These are phyloP conservation scores for Auriscalpium microsporum DNA, from an alignment of 768 basidiomycete species.

Conservation along the genomic window DNA sequence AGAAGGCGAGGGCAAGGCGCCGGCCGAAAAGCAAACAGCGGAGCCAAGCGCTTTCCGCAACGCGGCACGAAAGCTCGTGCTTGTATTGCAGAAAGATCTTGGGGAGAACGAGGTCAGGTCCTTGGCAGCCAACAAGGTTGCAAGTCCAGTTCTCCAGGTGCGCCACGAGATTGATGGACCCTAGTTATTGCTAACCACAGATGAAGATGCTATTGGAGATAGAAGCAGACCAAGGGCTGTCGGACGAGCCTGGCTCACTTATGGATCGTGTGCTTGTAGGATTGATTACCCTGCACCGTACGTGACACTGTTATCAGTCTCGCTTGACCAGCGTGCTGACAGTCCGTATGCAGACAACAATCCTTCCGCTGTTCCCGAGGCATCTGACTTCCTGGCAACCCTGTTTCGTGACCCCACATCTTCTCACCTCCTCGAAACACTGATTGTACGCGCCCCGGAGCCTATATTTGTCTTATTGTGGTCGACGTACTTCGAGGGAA, in stretches of 20 bases:
- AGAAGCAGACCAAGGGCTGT: conserved; percentile 59
- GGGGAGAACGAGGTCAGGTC: conserved; percentile 69
- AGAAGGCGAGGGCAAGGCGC: conserved; percentile 22
- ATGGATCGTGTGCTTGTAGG: conserved; percentile 79
- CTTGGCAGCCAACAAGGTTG: conserved; percentile 66
- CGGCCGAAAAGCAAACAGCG: conserved; percentile 9
- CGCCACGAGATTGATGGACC: conserved; percentile 2
- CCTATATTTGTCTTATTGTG: conserved; percentile 61
- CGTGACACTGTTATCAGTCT: conserved; percentile 19
- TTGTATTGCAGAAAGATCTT: conserved; percentile 41
- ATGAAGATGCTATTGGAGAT: conserved; percentile 74
- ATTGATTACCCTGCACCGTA: conserved; percentile 57
- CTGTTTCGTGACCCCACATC: conserved; percentile 81
- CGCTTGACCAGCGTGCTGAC: not conserved
- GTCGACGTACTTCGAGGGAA: conserved; percentile 70
- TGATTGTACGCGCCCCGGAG: conserved; percentile 55
- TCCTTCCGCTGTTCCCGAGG: conserved; percentile 30
- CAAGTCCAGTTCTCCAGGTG: conserved; percentile 71
- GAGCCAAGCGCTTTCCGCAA: conserved; percentile 38
- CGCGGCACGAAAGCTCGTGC: conserved; percentile 38
- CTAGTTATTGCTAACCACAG: not conserved
- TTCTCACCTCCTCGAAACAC: conserved; percentile 82
- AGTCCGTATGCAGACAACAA: conserved; percentile 28
- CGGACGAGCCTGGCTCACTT: conserved; percentile 56
- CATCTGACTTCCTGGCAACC: conserved; percentile 73